phyloP scores from a whole-genome alignment of 202 grass and related monocot genomes.

The Eragrostis tef region DNA sequence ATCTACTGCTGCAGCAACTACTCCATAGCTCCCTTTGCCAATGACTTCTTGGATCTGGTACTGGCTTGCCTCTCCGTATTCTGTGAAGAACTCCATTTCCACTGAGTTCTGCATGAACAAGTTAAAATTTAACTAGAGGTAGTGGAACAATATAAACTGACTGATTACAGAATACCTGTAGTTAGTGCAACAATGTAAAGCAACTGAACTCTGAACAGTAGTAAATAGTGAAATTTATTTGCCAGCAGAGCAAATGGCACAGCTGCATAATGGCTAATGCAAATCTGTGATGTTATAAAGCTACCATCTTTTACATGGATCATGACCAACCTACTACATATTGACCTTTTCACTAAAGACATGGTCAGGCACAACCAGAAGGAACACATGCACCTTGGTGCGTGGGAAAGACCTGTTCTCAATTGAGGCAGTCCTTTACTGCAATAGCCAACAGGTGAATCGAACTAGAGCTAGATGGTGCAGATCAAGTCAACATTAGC shows the following conservation, averaged over 20 bases:
- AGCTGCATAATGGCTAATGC: not conserved
- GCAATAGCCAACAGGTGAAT: not conserved
- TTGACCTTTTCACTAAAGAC: constrained; percentile 34
- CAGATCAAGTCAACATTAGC: constrained; percentile 49
- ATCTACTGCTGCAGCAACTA: constrained; percentile 90
- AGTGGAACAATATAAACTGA: not conserved
- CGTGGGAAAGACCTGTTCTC: constrained; percentile 33
- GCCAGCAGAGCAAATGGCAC: constrained; percentile 5
- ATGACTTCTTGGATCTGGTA: constrained; percentile 98
- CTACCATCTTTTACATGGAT: constrained; percentile 11
- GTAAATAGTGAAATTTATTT: not conserved
- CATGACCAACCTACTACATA: constrained; percentile 33
- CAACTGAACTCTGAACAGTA: constrained; percentile 18
- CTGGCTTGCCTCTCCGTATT: constrained; percentile 85
- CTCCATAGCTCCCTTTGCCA: constrained; percentile 93
- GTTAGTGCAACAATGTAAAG: constrained; percentile 12
- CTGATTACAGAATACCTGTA: not conserved
- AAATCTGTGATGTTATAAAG: constrained; percentile 39
- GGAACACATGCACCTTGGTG: constrained; percentile 34
- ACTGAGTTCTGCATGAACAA: constrained; percentile 61
- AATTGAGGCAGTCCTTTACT: not conserved
- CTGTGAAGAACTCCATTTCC: constrained; percentile 93
- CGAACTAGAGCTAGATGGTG: constrained; percentile 24
- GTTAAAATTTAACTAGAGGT: constrained; percentile 18
- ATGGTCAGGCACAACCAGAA: constrained; percentile 32